A percentile compares a stretch with the other conserved stretches of the same genome.
phyloP scores from a whole-genome alignment of 139 green algal species.

The Auxenochlorella pyrenoidosa region DNA sequence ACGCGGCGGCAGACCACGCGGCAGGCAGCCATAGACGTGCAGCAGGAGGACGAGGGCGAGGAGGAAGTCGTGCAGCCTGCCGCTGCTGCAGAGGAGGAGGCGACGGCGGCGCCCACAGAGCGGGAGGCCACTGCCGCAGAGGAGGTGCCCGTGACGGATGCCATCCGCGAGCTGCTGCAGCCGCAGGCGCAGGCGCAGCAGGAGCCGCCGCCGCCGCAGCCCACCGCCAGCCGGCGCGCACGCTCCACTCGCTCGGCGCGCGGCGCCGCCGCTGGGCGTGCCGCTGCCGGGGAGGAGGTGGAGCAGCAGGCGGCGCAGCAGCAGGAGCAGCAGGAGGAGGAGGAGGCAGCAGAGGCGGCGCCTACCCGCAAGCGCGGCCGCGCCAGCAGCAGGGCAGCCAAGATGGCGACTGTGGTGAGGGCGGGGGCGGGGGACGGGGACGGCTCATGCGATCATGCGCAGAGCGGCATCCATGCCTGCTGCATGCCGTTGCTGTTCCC shows the following conservation, averaged over 20 bases:
- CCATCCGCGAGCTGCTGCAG: conserved; percentile 35
- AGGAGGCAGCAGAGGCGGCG: not conserved
- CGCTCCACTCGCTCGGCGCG: conserved; percentile 18
- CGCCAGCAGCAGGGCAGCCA: not conserved
- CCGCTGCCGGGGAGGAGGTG: not conserved
- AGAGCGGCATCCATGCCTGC: too few species aligned
- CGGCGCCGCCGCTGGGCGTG: not conserved
- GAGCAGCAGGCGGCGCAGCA: conserved; percentile 25
- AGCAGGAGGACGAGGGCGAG: conserved; percentile 20
- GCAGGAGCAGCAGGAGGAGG: conserved; percentile 12
- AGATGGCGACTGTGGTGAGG: conserved; percentile 12
- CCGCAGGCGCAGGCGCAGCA: conserved; percentile 7
- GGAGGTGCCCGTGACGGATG: conserved; percentile 29
- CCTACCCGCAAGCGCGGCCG: conserved; percentile 9
- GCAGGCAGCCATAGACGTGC: not conserved
- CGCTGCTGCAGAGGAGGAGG: not conserved
- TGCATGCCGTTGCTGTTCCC: too few species aligned
- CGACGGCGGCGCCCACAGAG: not conserved
- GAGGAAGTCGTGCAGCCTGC: conserved; percentile 14
- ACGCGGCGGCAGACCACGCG: conserved; percentile 31
- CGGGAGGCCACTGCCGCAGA: not conserved
- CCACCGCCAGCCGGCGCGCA: conserved; percentile 5
- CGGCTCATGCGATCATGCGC: too few species aligned
- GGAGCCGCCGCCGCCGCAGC: not conserved
- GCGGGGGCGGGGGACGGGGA: not conserved